These are phyloP conservation scores for Xylaria cubensis DNA, from an alignment of 495 filamentous ascomycete genomes.

Conservation along the genomic window DNA sequence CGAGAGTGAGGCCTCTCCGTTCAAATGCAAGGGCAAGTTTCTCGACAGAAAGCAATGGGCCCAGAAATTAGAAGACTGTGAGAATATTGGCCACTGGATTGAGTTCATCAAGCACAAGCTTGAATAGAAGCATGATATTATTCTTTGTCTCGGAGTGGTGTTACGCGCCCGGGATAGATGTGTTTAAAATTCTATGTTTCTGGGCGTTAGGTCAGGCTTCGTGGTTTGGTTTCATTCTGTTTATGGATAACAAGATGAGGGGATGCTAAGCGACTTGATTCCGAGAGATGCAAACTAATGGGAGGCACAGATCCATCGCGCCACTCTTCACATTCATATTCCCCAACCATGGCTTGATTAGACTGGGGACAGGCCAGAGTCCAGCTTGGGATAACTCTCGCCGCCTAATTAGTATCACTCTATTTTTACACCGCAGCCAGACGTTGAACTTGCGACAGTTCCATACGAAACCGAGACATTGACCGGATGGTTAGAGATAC, in stretches of 20 bases:
- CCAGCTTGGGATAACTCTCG: not conserved
- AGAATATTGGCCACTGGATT: conserved; percentile 40
- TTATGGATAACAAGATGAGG: not conserved
- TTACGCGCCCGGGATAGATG: not conserved
- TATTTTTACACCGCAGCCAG: not conserved
- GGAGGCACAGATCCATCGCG: not conserved
- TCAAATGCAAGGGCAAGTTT: conserved; percentile 22
- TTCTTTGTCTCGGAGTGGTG: not conserved
- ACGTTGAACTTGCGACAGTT: not conserved
- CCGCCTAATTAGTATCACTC: not conserved
- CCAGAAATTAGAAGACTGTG: conserved; percentile 34
- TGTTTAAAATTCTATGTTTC: not conserved
- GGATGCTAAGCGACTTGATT: not conserved
- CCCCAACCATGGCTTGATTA: not conserved
- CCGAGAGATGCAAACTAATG: not conserved
- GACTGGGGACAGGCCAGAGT: not conserved
- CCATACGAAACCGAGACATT: not conserved
- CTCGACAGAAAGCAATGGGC: conserved; percentile 28
- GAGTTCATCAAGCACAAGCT: conserved; percentile 33
- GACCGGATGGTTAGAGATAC: not conserved
- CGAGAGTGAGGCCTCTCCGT: conserved; percentile 13
- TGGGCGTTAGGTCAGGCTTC: not conserved
- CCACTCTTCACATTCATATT: not conserved
- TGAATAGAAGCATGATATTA: conserved; percentile 23
- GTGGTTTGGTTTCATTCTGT: not conserved